Conservation (phyloP, 2,329 filamentous ascomycete species). For the Nannizziopsis arthrosporioides region DNA sequence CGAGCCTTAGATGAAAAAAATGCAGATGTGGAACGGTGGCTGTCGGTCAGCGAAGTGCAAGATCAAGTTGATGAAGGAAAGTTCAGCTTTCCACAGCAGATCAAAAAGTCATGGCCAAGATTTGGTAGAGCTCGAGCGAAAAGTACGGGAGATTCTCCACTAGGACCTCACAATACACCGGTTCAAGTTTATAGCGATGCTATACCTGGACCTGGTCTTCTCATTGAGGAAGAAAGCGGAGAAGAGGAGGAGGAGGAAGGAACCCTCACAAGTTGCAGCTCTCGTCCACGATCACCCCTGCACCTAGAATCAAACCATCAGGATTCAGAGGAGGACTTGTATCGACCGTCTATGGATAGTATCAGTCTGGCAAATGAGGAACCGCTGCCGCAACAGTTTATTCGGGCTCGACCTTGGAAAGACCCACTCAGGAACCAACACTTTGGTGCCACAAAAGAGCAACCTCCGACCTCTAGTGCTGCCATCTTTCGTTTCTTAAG, state of each 20-base stretch:
- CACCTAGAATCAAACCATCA: constrained; percentile 21
- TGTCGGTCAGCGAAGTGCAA: constrained; percentile 39
- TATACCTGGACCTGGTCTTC: constrained; percentile 43
- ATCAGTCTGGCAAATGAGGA: constrained; percentile 22
- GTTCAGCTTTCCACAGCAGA: constrained; percentile 14
- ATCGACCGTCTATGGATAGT: constrained; percentile 17
- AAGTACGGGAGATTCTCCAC: constrained; percentile 28
- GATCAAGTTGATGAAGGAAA: constrained; percentile 29
- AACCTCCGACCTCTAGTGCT: constrained; percentile 43
- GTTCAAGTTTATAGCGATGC: constrained; percentile 20
- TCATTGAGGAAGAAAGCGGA: constrained; percentile 34
- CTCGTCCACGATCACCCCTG: constrained; percentile 21
- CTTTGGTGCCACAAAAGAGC: constrained; percentile 25
- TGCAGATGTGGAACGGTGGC: constrained; percentile 43
- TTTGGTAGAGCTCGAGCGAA: constrained; percentile 36
- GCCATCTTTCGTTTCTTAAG: constrained; percentile 44
- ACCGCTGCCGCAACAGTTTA: constrained; percentile 28
- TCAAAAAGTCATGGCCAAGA: constrained; percentile 17
- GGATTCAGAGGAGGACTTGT: constrained; percentile 18
- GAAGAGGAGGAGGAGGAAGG: constrained; percentile 27
- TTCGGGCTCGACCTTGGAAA: constrained; percentile 35
- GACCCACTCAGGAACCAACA: constrained; percentile 30
- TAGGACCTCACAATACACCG: neutral
- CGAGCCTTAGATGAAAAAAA: constrained; percentile 41
- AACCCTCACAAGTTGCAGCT: constrained; percentile 19